Base-by-base conservation (phyloP, 139 green algal species). In the Auxenochlorella pyrenoidosa region DNA sequence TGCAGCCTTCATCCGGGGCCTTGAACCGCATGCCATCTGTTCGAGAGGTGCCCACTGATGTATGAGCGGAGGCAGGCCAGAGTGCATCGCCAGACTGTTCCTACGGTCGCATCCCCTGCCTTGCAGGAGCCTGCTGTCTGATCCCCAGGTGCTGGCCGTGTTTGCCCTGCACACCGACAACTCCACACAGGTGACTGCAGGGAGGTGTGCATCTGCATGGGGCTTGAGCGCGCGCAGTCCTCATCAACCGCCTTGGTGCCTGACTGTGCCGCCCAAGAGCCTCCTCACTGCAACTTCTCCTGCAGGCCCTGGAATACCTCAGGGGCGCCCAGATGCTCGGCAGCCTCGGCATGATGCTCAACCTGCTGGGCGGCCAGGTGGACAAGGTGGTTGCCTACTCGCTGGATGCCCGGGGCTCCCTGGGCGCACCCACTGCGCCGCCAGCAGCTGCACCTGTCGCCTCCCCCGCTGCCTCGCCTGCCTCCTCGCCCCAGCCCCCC, bases 351-450 rank as follows among this genome's bases (percentile, higher is more conserved):
- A 75, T 75, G 10, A 43, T 75, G 66, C 12, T 75, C 28, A 22
- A n/a, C 26, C 73, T 79, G 24, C 41, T 79, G 40, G 73, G 73
- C 73, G 73, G 73, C 73, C 73, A 60, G 73, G 41, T 60, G 41
- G 36, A 75, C 66, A 75, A 22, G n/a, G 16, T 18, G 18, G 24
- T n/a, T 3, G 66, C n/a, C 34, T 40, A 32, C 66, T 6, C 32
- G 1, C 66, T 75, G 30, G n/a, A 75, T 22, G 30, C 66, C 32
- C 66, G 41, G 66, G 66, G 66, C 47, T 58, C 47, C 47, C 47
- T 58, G 47, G 47, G 47, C 47, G 47, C 47, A 10, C 59, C 59
- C 66, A 41, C 66, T 4, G 66, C 66, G 28, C 22, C 66, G 6
- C 66, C 66, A 19, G 66, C 66, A 18, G 32, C 66, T 8, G n/a